Evolutionary conservation across 192 early-diverging fungal species (phyloP).

Genomic region (Podila minutissima): DNA sequence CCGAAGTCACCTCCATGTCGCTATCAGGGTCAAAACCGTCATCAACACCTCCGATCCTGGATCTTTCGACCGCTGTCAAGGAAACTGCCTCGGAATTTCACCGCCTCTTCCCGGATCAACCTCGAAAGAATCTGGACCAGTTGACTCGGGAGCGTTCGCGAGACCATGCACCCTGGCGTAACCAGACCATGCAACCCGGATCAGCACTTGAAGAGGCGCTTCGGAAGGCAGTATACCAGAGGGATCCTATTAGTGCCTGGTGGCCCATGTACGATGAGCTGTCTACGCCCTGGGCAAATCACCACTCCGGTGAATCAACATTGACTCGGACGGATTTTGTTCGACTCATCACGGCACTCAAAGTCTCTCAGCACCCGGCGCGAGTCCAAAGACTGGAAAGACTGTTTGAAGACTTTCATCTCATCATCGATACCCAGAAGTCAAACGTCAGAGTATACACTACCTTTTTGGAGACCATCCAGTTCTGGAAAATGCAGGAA

Average conservation of each 20-base stretch:
- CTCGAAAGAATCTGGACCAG: slow-evolving; percentile 3
- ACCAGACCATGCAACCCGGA: slow-evolving; percentile 11
- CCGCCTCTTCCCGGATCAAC: slow-evolving; percentile 26
- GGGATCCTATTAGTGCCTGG: slow-evolving; percentile 26
- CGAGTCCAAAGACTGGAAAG: slow-evolving; percentile 11
- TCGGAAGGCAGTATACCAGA: slow-evolving; percentile 25
- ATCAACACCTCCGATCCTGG: neutral
- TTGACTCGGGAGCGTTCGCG: slow-evolving; percentile 3
- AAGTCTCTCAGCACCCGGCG: slow-evolving; percentile 8
- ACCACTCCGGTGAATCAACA: neutral
- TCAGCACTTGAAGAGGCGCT: slow-evolving; percentile 26
- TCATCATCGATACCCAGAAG: slow-evolving; percentile 9
- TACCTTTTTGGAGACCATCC: slow-evolving; percentile 23
- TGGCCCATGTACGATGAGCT: slow-evolving; percentile 39
- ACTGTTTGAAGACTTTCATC: slow-evolving; percentile 39
- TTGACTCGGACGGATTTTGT: slow-evolving; percentile 25
- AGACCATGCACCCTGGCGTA: slow-evolving; percentile 17
- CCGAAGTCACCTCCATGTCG: slow-evolving; percentile 5
- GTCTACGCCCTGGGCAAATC: slow-evolving; percentile 6
- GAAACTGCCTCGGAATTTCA: slow-evolving; percentile 28
- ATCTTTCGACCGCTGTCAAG: neutral
- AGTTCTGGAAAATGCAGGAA: slow-evolving; percentile 27
- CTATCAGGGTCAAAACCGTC: neutral
- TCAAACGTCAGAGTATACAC: slow-evolving; percentile 38
- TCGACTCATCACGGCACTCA: slow-evolving; percentile 20